Percentiles rank a stretch among this genome's conserved stretches.
Evolutionary conservation across 345 rosid genomes (phyloP).

Genomic region (Chamaenerion angustifolium): DNA sequence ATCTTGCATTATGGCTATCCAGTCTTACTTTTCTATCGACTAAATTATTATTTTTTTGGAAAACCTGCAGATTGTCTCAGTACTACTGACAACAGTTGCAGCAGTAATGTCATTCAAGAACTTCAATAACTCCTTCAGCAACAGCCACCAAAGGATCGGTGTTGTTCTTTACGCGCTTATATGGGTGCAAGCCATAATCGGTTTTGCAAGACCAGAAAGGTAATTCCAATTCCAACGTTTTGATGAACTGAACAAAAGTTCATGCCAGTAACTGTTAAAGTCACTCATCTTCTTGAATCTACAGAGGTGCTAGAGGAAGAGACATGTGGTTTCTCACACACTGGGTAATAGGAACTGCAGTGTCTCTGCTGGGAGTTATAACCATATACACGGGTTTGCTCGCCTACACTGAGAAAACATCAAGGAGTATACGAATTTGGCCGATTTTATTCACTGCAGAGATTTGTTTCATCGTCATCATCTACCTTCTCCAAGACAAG

Average conservation of each 20-base stretch:
- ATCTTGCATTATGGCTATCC: background rate
- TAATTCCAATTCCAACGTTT: conserved; percentile 7
- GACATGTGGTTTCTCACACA: conserved; percentile 37
- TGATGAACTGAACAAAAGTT: background rate
- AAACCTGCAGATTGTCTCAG: conserved; percentile 36
- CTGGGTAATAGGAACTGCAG: conserved; percentile 41
- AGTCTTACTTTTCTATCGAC: background rate
- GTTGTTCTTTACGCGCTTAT: conserved; percentile 49
- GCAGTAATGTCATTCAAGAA: conserved; percentile 65
- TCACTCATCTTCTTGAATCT: background rate
- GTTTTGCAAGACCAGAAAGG: conserved; percentile 56
- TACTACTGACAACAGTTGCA: conserved; percentile 53
- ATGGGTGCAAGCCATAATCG: conserved; percentile 64
- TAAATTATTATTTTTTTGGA: background rate
- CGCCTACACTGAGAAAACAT: conserved; percentile 42
- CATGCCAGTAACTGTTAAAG: background rate
- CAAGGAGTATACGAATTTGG: conserved; percentile 36
- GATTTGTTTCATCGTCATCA: conserved; percentile 20
- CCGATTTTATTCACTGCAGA: conserved; percentile 23
- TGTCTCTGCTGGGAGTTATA: conserved; percentile 33
- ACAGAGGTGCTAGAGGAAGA: conserved; percentile 43
- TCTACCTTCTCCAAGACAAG: conserved; percentile 57
- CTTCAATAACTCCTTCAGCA: conserved; percentile 58
- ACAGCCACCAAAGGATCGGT: conserved; percentile 74
- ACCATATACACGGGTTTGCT: conserved; percentile 37